phyloP scores from a whole-genome alignment of 306 rosid genomes.

The Carpinus fangiana region DNA sequence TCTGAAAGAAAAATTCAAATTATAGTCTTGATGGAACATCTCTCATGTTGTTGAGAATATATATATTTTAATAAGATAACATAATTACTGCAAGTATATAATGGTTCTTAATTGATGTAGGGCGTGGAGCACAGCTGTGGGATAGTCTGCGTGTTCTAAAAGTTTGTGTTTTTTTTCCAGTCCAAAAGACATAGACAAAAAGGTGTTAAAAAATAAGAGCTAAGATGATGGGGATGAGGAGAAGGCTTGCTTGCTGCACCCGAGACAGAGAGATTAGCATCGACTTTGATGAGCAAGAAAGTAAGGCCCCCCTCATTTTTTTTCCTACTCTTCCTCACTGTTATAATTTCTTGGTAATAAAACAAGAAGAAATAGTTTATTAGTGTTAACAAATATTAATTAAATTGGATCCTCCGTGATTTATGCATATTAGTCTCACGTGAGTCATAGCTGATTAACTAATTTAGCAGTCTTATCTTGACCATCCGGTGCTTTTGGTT shows the following conservation, averaged over 20 bases:
- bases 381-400: neutral
- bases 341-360: neutral
- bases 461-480: neutral
- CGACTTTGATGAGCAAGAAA: conserved; percentile 74
- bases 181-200: neutral
- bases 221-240: conserved; percentile 44
- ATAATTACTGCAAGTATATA: conserved; percentile 8
- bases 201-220: neutral
- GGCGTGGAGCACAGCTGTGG: conserved; percentile 14
- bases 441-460: neutral
- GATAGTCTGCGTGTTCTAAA: conserved; percentile 13
- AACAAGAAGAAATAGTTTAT: too few species aligned
- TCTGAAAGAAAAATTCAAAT: neutral
- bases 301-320: conserved; percentile 42
- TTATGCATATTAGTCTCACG: neutral
- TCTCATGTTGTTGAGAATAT: neutral
- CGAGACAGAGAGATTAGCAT: conserved; percentile 62
- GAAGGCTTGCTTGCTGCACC: conserved; percentile 74
- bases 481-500: neutral
- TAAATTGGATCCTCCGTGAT: conserved; percentile 14
- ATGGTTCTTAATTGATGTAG: conserved; percentile 32
- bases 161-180: neutral
- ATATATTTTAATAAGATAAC: neutral
- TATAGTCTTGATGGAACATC: neutral
- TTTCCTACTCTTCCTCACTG: neutral